phyloP scores from a whole-genome alignment of 2,329 filamentous ascomycete species.

The Elsinoe arachidis region DNA sequence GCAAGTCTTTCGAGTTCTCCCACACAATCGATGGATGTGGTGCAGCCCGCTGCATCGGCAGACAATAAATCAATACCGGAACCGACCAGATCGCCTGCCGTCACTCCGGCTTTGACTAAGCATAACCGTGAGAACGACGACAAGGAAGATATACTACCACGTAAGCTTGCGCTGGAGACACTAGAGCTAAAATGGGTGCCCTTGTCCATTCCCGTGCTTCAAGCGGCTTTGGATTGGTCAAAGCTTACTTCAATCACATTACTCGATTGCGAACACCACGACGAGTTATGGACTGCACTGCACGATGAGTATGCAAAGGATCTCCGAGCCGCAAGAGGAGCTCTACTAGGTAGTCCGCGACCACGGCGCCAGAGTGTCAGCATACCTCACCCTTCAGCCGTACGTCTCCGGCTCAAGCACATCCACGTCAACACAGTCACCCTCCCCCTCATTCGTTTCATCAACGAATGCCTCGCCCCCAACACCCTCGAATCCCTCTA shows the following conservation, averaged over 20 bases:
- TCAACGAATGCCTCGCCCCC: slow-evolving; percentile 68
- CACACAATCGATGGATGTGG: not conserved
- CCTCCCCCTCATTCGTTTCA: slow-evolving; percentile 58
- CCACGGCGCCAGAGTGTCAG: slow-evolving; percentile 17
- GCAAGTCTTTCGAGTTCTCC: not conserved
- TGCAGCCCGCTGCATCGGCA: no score
- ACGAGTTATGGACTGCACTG: slow-evolving; percentile 66
- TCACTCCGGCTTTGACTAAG: not conserved
- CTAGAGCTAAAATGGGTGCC: slow-evolving; percentile 68
- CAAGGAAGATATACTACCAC: not conserved
- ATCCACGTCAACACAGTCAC: slow-evolving; percentile 69
- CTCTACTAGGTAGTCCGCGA: not conserved
- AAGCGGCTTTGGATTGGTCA: slow-evolving; percentile 66
- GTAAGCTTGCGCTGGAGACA: slow-evolving; percentile 56
- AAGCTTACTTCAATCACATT: slow-evolving; percentile 63
- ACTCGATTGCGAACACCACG: slow-evolving; percentile 63
- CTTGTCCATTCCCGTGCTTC: slow-evolving; percentile 62
- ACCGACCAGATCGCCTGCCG: not conserved
- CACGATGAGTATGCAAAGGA: slow-evolving; percentile 33
- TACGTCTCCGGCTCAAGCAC: slow-evolving; percentile 57
- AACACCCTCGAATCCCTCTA: slow-evolving; percentile 74
- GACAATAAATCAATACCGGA: not conserved
- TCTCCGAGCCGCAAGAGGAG: not conserved
- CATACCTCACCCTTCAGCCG: slow-evolving; percentile 40
- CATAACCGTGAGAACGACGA: not conserved